Conservation (phyloP, 2,329 filamentous ascomycete genomes). For the Coniochaeta sp. region DNA sequence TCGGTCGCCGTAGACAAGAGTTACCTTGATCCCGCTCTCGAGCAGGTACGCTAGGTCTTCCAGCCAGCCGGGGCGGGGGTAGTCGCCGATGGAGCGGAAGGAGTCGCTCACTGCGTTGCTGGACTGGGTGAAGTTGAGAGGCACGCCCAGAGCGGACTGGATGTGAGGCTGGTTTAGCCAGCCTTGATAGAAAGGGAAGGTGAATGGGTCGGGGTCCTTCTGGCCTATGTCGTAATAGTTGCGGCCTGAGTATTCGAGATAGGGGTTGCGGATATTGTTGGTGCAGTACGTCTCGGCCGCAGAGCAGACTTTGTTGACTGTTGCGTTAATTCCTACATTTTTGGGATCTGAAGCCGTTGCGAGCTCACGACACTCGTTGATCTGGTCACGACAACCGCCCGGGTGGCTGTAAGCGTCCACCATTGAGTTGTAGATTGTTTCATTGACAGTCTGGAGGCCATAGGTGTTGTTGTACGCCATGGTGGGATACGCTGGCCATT, state of each 20-base stretch:
- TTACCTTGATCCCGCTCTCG: slow-evolving; percentile 49
- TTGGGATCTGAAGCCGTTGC: background rate
- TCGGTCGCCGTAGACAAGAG: slow-evolving; percentile 48
- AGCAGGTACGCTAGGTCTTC: slow-evolving; percentile 34
- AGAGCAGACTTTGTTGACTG: slow-evolving; percentile 7
- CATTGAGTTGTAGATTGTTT: background rate
- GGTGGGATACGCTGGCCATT: slow-evolving; percentile 33
- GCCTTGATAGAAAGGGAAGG: slow-evolving; percentile 39
- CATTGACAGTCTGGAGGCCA: slow-evolving; percentile 9
- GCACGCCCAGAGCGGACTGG: slow-evolving; percentile 48
- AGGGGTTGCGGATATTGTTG: slow-evolving; percentile 1
- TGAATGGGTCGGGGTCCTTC: slow-evolving; percentile 36
- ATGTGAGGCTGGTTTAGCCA: slow-evolving; percentile 47
- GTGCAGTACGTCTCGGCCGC: slow-evolving; percentile 7
- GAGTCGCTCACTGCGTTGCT: slow-evolving; percentile 13
- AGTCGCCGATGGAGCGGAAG: slow-evolving; percentile 30
- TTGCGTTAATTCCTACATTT: slow-evolving; percentile 6
- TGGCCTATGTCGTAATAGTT: slow-evolving; percentile 50
- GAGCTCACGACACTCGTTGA: slow-evolving; percentile 16
- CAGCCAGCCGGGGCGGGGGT: slow-evolving; percentile 30
- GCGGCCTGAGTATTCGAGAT: slow-evolving; percentile 13
- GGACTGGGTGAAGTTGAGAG: slow-evolving; percentile 47
- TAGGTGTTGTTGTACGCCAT: slow-evolving; percentile 35
- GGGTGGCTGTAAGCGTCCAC: background rate
- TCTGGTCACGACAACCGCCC: slow-evolving; percentile 3